Evolutionary conservation across 2,329 filamentous ascomycete species (phyloP).

Genomic region (Microsporum canis): DNA sequence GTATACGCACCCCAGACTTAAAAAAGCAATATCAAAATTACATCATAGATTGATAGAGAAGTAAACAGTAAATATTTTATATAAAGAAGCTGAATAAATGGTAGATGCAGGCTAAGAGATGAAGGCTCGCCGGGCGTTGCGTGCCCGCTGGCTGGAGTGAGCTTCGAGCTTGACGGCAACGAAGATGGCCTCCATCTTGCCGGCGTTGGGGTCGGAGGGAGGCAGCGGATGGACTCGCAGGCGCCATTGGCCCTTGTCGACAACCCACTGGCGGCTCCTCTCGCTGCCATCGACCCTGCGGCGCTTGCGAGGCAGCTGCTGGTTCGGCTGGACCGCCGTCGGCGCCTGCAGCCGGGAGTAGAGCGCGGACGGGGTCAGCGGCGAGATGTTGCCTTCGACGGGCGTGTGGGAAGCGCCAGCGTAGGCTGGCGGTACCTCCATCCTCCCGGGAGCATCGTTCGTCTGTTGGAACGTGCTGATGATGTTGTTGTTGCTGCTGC

Average conservation of each 20-base stretch:
- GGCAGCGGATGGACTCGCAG: slow-evolving; percentile 49
- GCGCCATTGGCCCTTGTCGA: slow-evolving; percentile 61
- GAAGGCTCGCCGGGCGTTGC: slow-evolving; percentile 57
- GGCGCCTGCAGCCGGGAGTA: slow-evolving; percentile 1
- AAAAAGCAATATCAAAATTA: slow-evolving; percentile 3
- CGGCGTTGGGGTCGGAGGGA: slow-evolving; percentile 24
- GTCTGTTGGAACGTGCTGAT: neutral
- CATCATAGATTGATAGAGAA: neutral
- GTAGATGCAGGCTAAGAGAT: slow-evolving; percentile 29
- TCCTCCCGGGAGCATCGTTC: neutral
- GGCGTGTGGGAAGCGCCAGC: neutral
- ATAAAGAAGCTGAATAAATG: neutral
- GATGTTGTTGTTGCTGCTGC: neutral
- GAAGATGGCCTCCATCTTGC: slow-evolving; percentile 57
- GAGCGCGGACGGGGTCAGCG: neutral
- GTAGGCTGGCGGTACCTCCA: neutral
- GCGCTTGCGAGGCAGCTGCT: slow-evolving; percentile 24
- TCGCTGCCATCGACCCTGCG: slow-evolving; percentile 38
- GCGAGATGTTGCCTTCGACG: neutral
- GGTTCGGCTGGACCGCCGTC: slow-evolving; percentile 6
- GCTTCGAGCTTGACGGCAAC: slow-evolving; percentile 67
- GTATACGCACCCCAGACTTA: neutral
- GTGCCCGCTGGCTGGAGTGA: slow-evolving; percentile 51
- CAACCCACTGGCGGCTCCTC: slow-evolving; percentile 43
- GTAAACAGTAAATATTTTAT: too few species aligned